A percentile compares a stretch with the other conserved stretches of the same genome.
Evolutionary conservation across 1,284 basidiomycete species (phyloP).

Genomic region (Trametes sp.): DNA sequence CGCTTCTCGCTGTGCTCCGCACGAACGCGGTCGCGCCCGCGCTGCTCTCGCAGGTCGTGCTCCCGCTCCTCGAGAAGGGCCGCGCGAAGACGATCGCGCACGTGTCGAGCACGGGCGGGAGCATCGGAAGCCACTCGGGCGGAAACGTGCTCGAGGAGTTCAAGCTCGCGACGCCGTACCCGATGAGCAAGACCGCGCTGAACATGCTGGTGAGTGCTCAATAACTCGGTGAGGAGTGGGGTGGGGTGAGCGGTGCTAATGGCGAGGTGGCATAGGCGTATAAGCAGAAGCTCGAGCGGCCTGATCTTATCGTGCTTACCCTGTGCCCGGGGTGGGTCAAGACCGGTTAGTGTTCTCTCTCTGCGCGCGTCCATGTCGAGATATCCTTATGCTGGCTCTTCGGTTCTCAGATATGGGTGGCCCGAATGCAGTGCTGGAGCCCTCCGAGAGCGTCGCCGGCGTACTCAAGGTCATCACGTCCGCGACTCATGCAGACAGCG

Average conservation of each 20-base stretch:
- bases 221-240: not conserved
- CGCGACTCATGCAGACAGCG: constrained; percentile 36
- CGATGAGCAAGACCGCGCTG: constrained; percentile 28
- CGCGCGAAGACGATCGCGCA: constrained; percentile 45
- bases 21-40: constrained; percentile 46
- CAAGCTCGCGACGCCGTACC: constrained; percentile 34
- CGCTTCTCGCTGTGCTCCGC: not conserved
- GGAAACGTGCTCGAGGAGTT: constrained; percentile 1
- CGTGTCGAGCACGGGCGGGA: constrained; percentile 31
- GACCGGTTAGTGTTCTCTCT: constrained; percentile 32
- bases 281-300: constrained; percentile 39
- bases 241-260: no score
- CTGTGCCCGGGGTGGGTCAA: constrained; percentile 42
- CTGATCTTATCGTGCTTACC: constrained; percentile 33
- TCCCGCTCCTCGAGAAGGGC: constrained; percentile 43
- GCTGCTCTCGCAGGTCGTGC: constrained; percentile 41
- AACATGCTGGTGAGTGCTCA: not conserved
- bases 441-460: constrained; percentile 35
- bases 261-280: no score
- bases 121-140: no score
- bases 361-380: not conserved
- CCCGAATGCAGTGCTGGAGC: constrained; percentile 38
- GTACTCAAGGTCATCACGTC: constrained; percentile 36
- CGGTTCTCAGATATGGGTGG: constrained; percentile 46
- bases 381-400: no score